Percentiles rank a stretch among this genome's conserved stretches.
Evolutionary conservation across 2,329 filamentous ascomycete species (phyloP).

Genomic region (Drechslerella dactyloides): DNA sequence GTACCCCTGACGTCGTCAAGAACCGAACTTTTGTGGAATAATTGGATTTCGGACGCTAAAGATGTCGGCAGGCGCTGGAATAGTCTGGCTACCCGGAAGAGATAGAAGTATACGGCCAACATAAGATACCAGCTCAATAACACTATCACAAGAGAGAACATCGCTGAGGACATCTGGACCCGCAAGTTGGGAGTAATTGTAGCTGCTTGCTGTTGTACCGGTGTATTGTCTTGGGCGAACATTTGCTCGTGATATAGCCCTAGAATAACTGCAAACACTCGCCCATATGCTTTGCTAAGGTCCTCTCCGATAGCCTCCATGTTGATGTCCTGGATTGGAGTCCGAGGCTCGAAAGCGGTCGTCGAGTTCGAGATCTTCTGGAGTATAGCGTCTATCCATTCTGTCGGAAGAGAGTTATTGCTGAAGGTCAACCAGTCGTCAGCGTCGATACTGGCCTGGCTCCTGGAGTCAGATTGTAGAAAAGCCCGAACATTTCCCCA

Average conservation of each 20-base stretch:
- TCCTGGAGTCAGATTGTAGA: slow-evolving; percentile 27
- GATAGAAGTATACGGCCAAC: slow-evolving; percentile 40
- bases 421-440: slow-evolving; percentile 58
- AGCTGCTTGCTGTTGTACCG: background rate
- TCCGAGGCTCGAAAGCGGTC: slow-evolving; percentile 57
- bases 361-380: slow-evolving; percentile 55
- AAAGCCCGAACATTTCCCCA: slow-evolving; percentile 25
- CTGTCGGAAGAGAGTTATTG: slow-evolving; percentile 59
- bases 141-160: slow-evolving; percentile 40
- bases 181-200: slow-evolving; percentile 18
- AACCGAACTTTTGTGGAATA: slow-evolving; percentile 50
- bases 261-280: slow-evolving; percentile 61
- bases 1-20: slow-evolving; percentile 50
- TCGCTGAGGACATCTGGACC: slow-evolving; percentile 42
- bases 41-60: slow-evolving; percentile 51
- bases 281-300: slow-evolving; percentile 56
- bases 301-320: slow-evolving; percentile 53
- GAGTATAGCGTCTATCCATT: slow-evolving; percentile 61
- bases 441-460: slow-evolving; percentile 56
- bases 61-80: slow-evolving; percentile 51
- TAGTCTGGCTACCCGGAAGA: slow-evolving; percentile 35
- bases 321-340: slow-evolving; percentile 55
- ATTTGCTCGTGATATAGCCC: slow-evolving; percentile 57
- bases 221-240: slow-evolving; percentile 2
- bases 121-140: slow-evolving; percentile 49